These are phyloP conservation scores for Scedosporium boydii DNA, from an alignment of 2,329 filamentous ascomycete genomes.

Conservation along the genomic window DNA sequence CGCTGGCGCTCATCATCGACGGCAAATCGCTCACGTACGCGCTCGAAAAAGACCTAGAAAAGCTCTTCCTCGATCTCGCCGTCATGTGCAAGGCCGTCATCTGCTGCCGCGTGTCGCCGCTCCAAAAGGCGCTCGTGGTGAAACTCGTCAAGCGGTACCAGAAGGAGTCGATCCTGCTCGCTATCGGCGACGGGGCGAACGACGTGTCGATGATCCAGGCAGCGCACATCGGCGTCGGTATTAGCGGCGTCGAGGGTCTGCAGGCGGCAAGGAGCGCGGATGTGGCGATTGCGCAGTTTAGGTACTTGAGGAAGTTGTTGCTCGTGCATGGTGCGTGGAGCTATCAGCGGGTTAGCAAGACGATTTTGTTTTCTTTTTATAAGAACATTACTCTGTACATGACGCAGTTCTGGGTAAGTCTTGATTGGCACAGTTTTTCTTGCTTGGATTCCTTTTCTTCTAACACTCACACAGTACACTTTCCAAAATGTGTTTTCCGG, in stretches of 20 bases:
- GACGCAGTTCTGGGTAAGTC: conserved; percentile 92
- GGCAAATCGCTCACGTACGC: conserved; percentile 92
- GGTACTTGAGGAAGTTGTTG: conserved; percentile 85
- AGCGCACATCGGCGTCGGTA: conserved; percentile 94
- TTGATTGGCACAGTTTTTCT: not conserved
- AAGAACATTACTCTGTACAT: conserved; percentile 98
- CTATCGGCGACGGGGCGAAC: conserved; percentile 95
- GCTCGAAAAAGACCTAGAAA: conserved; percentile 87
- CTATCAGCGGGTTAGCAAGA: conserved; percentile 93
- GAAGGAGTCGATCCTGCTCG: conserved; percentile 81
- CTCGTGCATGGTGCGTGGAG: conserved; percentile 96
- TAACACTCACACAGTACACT: conserved; percentile 55
- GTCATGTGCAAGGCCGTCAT: conserved; percentile 98
- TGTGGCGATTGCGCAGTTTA: conserved; percentile 91
- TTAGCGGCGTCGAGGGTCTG: conserved; percentile 92
- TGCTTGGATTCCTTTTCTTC: not conserved
- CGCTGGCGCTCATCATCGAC: conserved; percentile 86
- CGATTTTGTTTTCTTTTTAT: conserved; percentile 97
- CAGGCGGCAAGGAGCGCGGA: conserved; percentile 94
- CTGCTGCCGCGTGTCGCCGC: conserved; percentile 90
- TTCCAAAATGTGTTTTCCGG: conserved; percentile 99
- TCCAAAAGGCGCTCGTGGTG: conserved; percentile 95
- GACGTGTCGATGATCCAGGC: conserved; percentile 99
- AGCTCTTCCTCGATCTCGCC: conserved; percentile 84
- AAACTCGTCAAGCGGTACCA: conserved; percentile 93